Evolutionary conservation across 1,139 yeast genomes (phyloP), one percentile per base, ranked within the genome.

Genomic region (Magnusiomyces ingens): DNA sequence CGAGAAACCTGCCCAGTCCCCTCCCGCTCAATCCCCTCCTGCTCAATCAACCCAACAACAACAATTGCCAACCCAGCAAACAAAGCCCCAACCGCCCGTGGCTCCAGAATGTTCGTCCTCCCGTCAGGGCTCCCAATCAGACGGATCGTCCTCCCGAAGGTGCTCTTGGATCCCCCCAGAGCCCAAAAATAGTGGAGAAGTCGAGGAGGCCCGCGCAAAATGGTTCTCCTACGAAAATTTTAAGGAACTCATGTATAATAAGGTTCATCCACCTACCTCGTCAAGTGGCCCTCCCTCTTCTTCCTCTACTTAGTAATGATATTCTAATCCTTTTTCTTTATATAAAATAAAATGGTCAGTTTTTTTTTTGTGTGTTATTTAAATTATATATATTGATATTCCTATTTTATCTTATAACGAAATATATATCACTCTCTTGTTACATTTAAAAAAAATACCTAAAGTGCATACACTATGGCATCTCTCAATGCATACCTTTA

Each of bases 221-320:
- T 52, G 55, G 50, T 52, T 52, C 17, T 49, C 50, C 12, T 49
- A 52, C 18, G 52, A 52, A 48, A 45, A 49, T n/a, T 52, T 45
- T 38, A 52, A 52, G 40, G 48, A 52, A 12, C 19, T 26, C 18
- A 49, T 52, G 52, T 46, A 52, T 37, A 35, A 26, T 21, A 52
- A 49, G 42, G 13, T 48, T 19, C 38, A 44, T 22, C 19, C 13
- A 13, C 37, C 19, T 6, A 22, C 47, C n/a, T 21, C 37, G 10
- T 17, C 36, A 12, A 12, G 37, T n/a, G 47, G 47, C 4, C 19
- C 47, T 29, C 32, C 32, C 8, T 26, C 32, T 26, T 26, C 32
- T 26, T 26, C 32, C 32, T 26, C 32, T 8, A 26, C 32, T 26
- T 26, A 26, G 8, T 26, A 26, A 26, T 26, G 8, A 26, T 26